Percentiles rank a stretch among this genome's conserved stretches.
These are phyloP conservation scores for Paecilomyces fulvus DNA, from an alignment of 2,329 filamentous ascomycete genomes.

Conservation along the genomic window DNA sequence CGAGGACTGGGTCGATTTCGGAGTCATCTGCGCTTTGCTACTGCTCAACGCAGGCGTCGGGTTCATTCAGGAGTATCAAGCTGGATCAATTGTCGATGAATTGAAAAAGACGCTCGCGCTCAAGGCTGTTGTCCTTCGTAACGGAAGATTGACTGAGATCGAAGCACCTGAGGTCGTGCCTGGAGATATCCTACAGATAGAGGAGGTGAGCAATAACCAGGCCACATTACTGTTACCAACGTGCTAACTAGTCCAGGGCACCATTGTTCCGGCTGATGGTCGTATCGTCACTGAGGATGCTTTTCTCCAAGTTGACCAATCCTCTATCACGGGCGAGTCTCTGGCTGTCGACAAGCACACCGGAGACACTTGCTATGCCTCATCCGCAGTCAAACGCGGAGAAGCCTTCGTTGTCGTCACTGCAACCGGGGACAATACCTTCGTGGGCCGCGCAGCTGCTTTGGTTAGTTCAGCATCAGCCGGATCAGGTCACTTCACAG, in stretches of 20 bases:
- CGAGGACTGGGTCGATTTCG: slow-evolving; percentile 85
- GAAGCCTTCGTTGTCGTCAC: slow-evolving; percentile 76
- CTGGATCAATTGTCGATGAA: slow-evolving; percentile 82
- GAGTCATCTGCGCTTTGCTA: slow-evolving; percentile 77
- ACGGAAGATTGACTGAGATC: slow-evolving; percentile 67
- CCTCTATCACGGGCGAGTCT: slow-evolving; percentile 84
- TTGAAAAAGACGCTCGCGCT: slow-evolving; percentile 84
- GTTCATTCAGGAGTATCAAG: slow-evolving; percentile 84
- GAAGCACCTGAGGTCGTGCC: slow-evolving; percentile 78
- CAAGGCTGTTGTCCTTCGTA: slow-evolving; percentile 79
- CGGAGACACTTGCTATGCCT: slow-evolving; percentile 72
- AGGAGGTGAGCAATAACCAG: slow-evolving; percentile 48
- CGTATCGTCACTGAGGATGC: slow-evolving; percentile 75
- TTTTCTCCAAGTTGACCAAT: slow-evolving; percentile 86
- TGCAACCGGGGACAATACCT: slow-evolving; percentile 80
- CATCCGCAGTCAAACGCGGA: slow-evolving; percentile 84
- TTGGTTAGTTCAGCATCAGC: slow-evolving; percentile 69
- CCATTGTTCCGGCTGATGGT: slow-evolving; percentile 83
- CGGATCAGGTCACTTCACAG: slow-evolving; percentile 79
- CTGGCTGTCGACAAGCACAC: slow-evolving; percentile 83
- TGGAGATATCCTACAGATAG: slow-evolving; percentile 80
- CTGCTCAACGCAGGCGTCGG: slow-evolving; percentile 78
- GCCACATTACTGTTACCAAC: not conserved
- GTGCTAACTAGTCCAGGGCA: slow-evolving; percentile 45
- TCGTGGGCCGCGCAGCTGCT: slow-evolving; percentile 79